Conservation (phyloP, 768 basidiomycete species). For the Psilocybe cyanescens region DNA sequence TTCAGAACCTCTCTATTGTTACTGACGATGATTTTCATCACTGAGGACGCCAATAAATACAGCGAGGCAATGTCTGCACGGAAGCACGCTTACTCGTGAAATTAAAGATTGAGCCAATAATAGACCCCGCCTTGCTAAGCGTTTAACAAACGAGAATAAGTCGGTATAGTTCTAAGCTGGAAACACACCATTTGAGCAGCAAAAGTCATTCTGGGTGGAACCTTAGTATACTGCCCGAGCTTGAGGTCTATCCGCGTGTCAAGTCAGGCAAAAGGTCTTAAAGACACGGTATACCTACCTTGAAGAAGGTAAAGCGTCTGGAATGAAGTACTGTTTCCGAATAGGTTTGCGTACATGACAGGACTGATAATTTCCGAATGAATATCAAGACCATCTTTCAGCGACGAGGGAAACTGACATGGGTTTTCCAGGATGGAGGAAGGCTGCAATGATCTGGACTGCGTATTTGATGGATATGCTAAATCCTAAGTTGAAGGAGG, state of each 20-base stretch:
- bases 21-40: slow-evolving; percentile 52
- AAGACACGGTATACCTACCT: slow-evolving; percentile 28
- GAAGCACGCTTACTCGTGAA: slow-evolving; percentile 41
- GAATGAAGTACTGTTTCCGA: slow-evolving; percentile 54
- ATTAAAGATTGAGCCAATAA: slow-evolving; percentile 55
- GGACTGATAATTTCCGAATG: slow-evolving; percentile 30
- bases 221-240: slow-evolving; percentile 68
- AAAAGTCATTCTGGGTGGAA: slow-evolving; percentile 68
- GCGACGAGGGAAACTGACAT: slow-evolving; percentile 33
- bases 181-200: slow-evolving; percentile 51
- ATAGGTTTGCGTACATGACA: slow-evolving; percentile 60
- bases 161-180: neutral
- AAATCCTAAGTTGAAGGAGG: slow-evolving; percentile 30
- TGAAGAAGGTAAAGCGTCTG: slow-evolving; percentile 58
- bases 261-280: slow-evolving; percentile 19
- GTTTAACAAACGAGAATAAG: neutral
- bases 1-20: slow-evolving; percentile 48
- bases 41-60: slow-evolving; percentile 21
- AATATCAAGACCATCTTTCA: neutral
- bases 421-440: slow-evolving; percentile 51
- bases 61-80: neutral
- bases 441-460: slow-evolving; percentile 54
- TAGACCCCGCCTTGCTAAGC: slow-evolving; percentile 40
- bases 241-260: slow-evolving; percentile 54
- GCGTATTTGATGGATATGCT: slow-evolving; percentile 52